Percentiles rank a stretch among this genome's conserved stretches.
Evolutionary conservation across 805 yeast species (phyloP).

Genomic region (Cyberlindnera mycetangii): DNA sequence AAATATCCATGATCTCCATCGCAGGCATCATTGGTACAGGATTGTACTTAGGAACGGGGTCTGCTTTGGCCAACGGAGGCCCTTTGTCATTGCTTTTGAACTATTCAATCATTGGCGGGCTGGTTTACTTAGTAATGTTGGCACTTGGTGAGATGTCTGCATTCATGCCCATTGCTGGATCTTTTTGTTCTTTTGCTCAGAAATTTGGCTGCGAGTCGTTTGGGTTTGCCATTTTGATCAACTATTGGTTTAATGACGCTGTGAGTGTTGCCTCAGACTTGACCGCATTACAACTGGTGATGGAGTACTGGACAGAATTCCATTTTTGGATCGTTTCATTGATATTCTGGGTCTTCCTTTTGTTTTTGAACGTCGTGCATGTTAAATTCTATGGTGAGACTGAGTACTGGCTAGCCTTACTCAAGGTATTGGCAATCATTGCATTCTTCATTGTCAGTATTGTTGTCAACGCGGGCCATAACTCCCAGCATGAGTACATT

Average conservation of each 20-base stretch:
- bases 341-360: conserved; percentile 48
- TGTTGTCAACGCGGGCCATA: conserved; percentile 43
- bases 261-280: conserved; percentile 52
- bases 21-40: conserved; percentile 86
- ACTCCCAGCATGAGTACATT: conserved; percentile 42
- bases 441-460: conserved; percentile 57
- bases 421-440: conserved; percentile 59
- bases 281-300: conserved; percentile 57
- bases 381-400: conserved; percentile 58
- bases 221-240: conserved; percentile 40
- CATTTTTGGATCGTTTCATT: conserved; percentile 52
- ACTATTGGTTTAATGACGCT: conserved; percentile 34
- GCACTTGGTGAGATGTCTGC: conserved; percentile 62
- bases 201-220: conserved; percentile 49
- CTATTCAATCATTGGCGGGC: conserved; percentile 45
- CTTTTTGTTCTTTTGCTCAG: conserved; percentile 52
- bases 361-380: conserved; percentile 47
- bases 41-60: conserved; percentile 52
- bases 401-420: conserved; percentile 60
- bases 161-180: conserved; percentile 54
- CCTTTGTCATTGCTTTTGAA: conserved; percentile 31
- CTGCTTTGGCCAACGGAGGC: conserved; percentile 41
- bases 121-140: conserved; percentile 54
- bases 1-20: conserved; percentile 71
- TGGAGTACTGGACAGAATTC: conserved; percentile 49